Evolutionary conservation across 129 eudicot species (phyloP), one percentile per base, ranked within the genome.

Genomic region (Centaurea solstitialis): DNA sequence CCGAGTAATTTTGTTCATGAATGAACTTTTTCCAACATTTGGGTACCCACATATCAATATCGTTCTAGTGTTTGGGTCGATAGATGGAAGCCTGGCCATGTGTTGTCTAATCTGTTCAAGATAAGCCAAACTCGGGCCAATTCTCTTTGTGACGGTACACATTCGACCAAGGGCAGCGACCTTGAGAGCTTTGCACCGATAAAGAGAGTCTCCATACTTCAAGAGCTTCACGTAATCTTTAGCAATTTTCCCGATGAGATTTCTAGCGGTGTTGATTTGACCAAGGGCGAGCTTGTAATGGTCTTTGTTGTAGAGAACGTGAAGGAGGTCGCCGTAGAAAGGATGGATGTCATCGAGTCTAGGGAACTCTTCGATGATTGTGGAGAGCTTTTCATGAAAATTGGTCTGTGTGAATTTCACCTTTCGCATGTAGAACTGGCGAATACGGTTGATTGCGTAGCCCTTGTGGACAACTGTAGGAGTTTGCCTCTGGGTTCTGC

Each of bases 241-340:
- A 0, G 97, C 80, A 30, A 94, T 92, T 84, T 92, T 94, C 1
- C 88, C 85, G 37, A 94, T 94, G 39, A 92, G 87, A 77, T 94
- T 94, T 79, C 96, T 87, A 0, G 98, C 97, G 11, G 98, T 94
- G 69, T 94, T 94, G 18, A 94, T 90, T 68, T 94, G 98, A 30
- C 98, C 98, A 33, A 94, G 93, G 53, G 97, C 98, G 35, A 94
- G 97, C 86, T 94, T 94, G 90, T 92, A 94, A 81, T 94, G 98
- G 57, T 94, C 98, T 79, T 92, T 90, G 68, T 94, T 94, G 39
- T 94, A 94, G 10, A 94, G 87, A 80, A 94, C 98, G 70, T 92
- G 96, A 35, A 94, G 94, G 39, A 94, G 93, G 81, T 94, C 97
- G 9, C 98, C 96, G 23, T 92, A 94, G 72, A 94, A 94, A 86